These are phyloP conservation scores for Rhodotorula sphaerocarpa DNA, from an alignment of 768 basidiomycete genomes.

Conservation along the genomic window DNA sequence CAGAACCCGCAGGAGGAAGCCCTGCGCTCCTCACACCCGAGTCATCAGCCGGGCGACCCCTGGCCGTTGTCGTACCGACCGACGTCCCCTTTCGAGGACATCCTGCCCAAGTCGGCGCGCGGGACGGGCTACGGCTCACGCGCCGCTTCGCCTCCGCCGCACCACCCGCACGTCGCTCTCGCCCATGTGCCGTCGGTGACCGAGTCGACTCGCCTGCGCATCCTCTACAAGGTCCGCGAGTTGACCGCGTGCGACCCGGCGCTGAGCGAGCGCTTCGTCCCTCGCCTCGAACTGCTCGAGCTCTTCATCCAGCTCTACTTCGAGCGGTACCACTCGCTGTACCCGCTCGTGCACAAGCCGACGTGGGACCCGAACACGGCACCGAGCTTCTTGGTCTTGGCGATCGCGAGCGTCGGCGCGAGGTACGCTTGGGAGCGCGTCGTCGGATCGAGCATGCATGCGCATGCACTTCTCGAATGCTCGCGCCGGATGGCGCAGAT, in stretches of 20 bases:
- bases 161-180: conserved; percentile 5
- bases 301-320: conserved; percentile 31
- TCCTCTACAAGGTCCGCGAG: conserved; percentile 26
- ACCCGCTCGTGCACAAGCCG: conserved; percentile 29
- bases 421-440: conserved; percentile 26
- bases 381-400: conserved; percentile 30
- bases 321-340: conserved; percentile 18
- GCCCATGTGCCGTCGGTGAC: conserved; percentile 25
- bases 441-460: conserved; percentile 30
- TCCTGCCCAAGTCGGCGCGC: conserved; percentile 25
- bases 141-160: conserved; percentile 23
- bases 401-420: conserved; percentile 31
- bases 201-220: conserved; percentile 22
- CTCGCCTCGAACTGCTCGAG: conserved; percentile 26
- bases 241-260: conserved; percentile 5
- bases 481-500: conserved; percentile 24
- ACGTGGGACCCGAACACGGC: conserved; percentile 34
- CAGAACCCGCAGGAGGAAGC: conserved; percentile 10
- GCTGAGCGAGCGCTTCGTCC: conserved; percentile 29
- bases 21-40: conserved; percentile 19
- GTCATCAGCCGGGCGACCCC: conserved; percentile 16
- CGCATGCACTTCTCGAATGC: conserved; percentile 26
- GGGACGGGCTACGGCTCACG: conserved; percentile 28
- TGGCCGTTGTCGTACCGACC: conserved; percentile 34
- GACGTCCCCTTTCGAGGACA: conserved; percentile 23